Base-by-base conservation (phyloP, 208 protist species). In the Leishmania braziliensis region DNA sequence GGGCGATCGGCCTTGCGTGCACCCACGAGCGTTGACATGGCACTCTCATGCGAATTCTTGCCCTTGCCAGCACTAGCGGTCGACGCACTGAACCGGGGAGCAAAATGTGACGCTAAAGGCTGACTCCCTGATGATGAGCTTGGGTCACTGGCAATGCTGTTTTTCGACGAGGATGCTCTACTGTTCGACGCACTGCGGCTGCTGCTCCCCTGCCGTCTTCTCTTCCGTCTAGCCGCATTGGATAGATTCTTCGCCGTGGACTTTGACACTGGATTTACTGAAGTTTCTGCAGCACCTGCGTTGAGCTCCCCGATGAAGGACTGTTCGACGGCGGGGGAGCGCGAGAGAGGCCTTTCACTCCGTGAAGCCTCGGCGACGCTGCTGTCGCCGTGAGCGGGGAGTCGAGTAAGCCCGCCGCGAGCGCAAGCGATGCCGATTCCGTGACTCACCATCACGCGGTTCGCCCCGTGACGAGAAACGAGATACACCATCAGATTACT, bases 401-500 rank as follows among this genome's bases (percentile, higher is more conserved):
- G 63, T 10, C 23, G 16, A 14, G 75, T n/a, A 29, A 53, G 9
- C 65, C 65, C 29, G 33, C 82, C 20, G 43, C 66, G 78, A 71
- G 66, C 79, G 73, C 80, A 82, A 29, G 68, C 86, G 65, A 92
- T 71, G 26, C 89, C 89, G 46, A 92, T 77, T 26, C 89, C 89
- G 36, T 84, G 73, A 74, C 89, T 92, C 33, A 73, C 77, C 50
- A 80, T 36, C 73, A 89, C 81, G 20, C 77, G 79, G 56, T 69
- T 48, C 36, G 62, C 39, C 1, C 78, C 84, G 60, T 77, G 79
- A 3, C 94, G 89, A 3, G 80, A 72, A 39, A 97, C 92, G n/a
- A 90, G 89, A 84, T 97, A 95, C 39, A 95, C 84, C 56, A 95
- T 82, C 5, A 95, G 63, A 60, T 93, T 87, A 48, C 87, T 82